Conservation (phyloP, 2,329 filamentous ascomycete genomes). For the Epichloe hybrida region DNA sequence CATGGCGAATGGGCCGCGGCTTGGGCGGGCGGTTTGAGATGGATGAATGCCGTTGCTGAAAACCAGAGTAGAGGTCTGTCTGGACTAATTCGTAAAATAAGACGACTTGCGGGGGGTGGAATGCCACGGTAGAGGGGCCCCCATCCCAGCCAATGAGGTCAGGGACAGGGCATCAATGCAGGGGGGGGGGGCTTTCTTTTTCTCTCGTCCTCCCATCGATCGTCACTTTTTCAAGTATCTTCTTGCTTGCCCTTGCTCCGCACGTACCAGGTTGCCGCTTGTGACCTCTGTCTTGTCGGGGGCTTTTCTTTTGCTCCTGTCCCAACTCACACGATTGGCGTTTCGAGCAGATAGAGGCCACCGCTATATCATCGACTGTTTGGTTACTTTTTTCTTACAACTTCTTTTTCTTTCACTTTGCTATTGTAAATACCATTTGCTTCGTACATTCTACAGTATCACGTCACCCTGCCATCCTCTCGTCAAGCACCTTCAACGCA, state of each 20-base stretch:
- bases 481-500: neutral
- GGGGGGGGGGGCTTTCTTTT: neutral
- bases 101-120: too few species aligned
- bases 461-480: neutral
- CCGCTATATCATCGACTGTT: neutral
- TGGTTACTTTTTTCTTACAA: neutral
- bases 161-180: neutral
- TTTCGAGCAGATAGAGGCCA: neutral
- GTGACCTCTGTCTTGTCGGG: neutral
- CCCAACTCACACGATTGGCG: neutral
- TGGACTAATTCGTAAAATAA: too few species aligned
- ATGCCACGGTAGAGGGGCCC: neutral
- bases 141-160: neutral
- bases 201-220: neutral
- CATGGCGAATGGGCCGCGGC: conserved; percentile 31
- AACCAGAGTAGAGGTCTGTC: too few species aligned
- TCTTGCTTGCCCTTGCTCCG: neutral
- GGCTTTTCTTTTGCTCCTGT: neutral
- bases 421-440: neutral
- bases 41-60: neutral
- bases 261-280: neutral
- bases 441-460: neutral
- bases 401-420: neutral
- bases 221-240: neutral
- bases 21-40: neutral